Evolutionary conservation across 768 basidiomycete species (phyloP).

Genomic region (Paxillus involutus): DNA sequence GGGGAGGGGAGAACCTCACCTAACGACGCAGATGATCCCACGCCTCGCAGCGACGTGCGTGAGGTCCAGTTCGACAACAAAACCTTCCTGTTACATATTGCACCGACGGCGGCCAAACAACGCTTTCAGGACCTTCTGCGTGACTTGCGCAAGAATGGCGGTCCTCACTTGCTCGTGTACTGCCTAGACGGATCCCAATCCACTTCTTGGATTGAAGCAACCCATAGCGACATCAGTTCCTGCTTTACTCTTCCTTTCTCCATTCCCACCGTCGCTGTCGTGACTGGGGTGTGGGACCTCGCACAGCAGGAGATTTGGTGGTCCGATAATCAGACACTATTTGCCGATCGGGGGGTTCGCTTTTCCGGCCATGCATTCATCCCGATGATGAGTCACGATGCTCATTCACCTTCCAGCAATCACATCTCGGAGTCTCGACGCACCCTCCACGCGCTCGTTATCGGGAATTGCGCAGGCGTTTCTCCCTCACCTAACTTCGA

Average conservation of each 20-base stretch:
- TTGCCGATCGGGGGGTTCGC: constrained; percentile 6
- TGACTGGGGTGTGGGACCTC: constrained; percentile 10
- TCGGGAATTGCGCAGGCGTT: constrained; percentile 1
- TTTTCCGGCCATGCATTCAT: constrained; percentile 21
- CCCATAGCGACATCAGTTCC: constrained; percentile 8
- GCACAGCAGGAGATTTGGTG: constrained; percentile 20
- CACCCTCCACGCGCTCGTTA: constrained; percentile 14
- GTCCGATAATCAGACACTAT: constrained; percentile 4
- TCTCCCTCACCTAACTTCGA: neutral
- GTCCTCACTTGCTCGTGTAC: constrained; percentile 18
- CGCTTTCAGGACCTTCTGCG: constrained; percentile 4
- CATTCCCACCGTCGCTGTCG: constrained; percentile 18
- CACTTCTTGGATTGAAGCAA: constrained; percentile 11
- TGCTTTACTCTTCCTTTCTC: neutral
- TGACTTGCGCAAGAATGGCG: constrained; percentile 15
- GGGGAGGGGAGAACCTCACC: neutral
- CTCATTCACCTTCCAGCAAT: constrained; percentile 2
- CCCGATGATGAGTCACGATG: neutral
- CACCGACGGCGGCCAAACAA: constrained; percentile 1
- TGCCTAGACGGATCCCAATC: constrained; percentile 17
- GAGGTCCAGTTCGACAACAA: constrained; percentile 16
- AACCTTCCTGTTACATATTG: constrained; percentile 9
- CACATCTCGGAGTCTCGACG: constrained; percentile 9
- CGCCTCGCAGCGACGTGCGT: constrained; percentile 2
- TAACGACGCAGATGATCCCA: neutral